Evolutionary conservation across 495 filamentous ascomycete species (phyloP).

Genomic region (Penicillium angulare): DNA sequence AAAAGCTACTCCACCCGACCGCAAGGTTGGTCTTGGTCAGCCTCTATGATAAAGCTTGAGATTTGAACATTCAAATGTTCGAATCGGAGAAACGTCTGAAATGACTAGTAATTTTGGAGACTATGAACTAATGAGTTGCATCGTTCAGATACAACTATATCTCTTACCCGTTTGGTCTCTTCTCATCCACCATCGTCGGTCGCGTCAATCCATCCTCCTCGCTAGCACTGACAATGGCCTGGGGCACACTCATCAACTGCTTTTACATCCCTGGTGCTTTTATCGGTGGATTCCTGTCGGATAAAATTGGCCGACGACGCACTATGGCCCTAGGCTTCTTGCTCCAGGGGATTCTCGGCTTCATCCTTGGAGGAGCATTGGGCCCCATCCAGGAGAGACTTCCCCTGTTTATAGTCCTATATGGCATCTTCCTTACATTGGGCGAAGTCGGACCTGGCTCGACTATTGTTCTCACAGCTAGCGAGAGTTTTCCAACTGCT

Average conservation of each 20-base stretch:
- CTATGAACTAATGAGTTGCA: too few relatives aligned
- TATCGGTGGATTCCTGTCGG: slow-evolving; percentile 63
- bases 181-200: slow-evolving; percentile 39
- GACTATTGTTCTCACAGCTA: slow-evolving; percentile 66
- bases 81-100: too few relatives aligned
- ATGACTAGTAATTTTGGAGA: too few relatives aligned
- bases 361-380: slow-evolving; percentile 69
- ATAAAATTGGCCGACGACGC: slow-evolving; percentile 64
- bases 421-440: slow-evolving; percentile 66
- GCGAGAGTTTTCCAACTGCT: slow-evolving; percentile 68
- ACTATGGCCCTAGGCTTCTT: slow-evolving; percentile 60
- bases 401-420: slow-evolving; percentile 67
- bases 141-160: slow-evolving; percentile 44
- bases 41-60: too few relatives aligned
- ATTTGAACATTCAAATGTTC: too few relatives aligned
- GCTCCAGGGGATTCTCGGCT: slow-evolving; percentile 65
- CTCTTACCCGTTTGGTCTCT: slow-evolving; percentile 37
- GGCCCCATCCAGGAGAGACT: slow-evolving; percentile 53
- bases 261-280: slow-evolving; percentile 79
- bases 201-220: slow-evolving; percentile 40
- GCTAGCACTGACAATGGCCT: slow-evolving; percentile 62
- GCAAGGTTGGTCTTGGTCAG: too few relatives aligned
- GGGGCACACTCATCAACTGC: slow-evolving; percentile 75
- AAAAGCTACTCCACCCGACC: too few relatives aligned
- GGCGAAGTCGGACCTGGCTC: slow-evolving; percentile 79